These are phyloP conservation scores for Hsuehochloa calcarea DNA, from an alignment of 176 grass and related monocot genomes.

Conservation along the genomic window DNA sequence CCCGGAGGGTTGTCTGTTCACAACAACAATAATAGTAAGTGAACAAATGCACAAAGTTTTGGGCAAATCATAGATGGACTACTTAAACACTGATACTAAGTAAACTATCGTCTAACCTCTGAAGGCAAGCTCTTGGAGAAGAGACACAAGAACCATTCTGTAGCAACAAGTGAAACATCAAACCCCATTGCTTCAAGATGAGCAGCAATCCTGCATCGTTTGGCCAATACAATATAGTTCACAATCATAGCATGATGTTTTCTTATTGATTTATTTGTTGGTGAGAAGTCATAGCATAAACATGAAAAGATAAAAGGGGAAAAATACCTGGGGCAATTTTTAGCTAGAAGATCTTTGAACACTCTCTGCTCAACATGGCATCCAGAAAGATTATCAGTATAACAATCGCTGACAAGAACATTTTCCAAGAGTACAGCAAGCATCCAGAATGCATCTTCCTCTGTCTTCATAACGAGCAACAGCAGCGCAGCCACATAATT, in stretches of 20 bases:
- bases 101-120: slow-evolving; percentile 53
- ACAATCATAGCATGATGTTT: not conserved
- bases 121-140: slow-evolving; percentile 96
- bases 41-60: not conserved
- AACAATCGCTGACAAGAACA: slow-evolving; percentile 93
- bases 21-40: slow-evolving; percentile 10
- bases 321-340: slow-evolving; percentile 85
- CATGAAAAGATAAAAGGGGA: not conserved
- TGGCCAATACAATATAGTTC: not conserved
- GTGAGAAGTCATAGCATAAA: not conserved
- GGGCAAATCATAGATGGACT: not conserved
- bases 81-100: not conserved
- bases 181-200: slow-evolving; percentile 89
- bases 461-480: slow-evolving; percentile 83
- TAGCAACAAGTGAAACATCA: slow-evolving; percentile 96
- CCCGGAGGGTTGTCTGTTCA: slow-evolving; percentile 78
- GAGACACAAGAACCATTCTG: slow-evolving; percentile 97
- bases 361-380: slow-evolving; percentile 99
- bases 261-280: not conserved
- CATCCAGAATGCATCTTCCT: slow-evolving; percentile 99
- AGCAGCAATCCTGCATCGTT: slow-evolving; percentile 69
- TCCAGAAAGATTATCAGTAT: slow-evolving; percentile 92
- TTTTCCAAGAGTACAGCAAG: slow-evolving; percentile 92
- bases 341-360: slow-evolving; percentile 90
- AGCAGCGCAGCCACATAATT: slow-evolving; percentile 96